phyloP scores from a whole-genome alignment of 129 eudicot genomes.

The sunflower (Helianthus annuus) region DNA sequence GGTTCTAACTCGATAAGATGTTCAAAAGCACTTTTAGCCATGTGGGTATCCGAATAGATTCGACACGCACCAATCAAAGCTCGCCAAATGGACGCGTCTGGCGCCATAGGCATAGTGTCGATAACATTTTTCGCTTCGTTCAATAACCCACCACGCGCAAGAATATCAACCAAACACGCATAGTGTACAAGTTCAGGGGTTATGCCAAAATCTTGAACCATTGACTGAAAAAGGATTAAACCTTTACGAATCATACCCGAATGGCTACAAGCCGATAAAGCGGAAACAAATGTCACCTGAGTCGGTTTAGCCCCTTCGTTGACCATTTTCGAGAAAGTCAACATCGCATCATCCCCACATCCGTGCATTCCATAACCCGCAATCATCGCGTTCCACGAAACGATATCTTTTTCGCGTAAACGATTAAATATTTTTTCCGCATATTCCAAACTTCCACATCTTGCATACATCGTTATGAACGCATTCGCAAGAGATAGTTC shows the following conservation, averaged over 20 bases:
- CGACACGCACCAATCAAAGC: conserved; percentile 62
- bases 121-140: conserved; percentile 48
- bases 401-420: conserved; percentile 33
- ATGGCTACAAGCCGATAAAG: conserved; percentile 71
- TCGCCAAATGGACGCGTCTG: conserved; percentile 62
- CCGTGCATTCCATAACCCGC: conserved; percentile 66
- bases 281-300: conserved; percentile 50
- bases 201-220: conserved; percentile 46
- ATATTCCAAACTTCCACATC: conserved; percentile 58
- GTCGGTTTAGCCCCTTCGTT: conserved; percentile 45
- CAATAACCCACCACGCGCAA: conserved; percentile 52
- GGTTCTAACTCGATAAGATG: conserved; percentile 58
- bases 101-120: conserved; percentile 56
- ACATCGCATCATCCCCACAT: conserved; percentile 47
- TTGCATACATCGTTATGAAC: conserved; percentile 60
- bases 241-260: conserved; percentile 58
- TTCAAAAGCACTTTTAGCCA: conserved; percentile 42
- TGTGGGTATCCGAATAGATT: conserved; percentile 36
- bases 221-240: conserved; percentile 48
- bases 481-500: conserved; percentile 54
- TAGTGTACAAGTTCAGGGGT: conserved; percentile 51
- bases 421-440: conserved; percentile 42
- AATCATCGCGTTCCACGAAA: conserved; percentile 63
- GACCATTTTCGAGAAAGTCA: conserved; percentile 50
- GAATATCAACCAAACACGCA: conserved; percentile 58